A percentile compares a stretch with the other conserved stretches of the same genome.
These are phyloP conservation scores for Aciculosporium take DNA, from an alignment of 2,329 filamentous ascomycete species.

Conservation along the genomic window DNA sequence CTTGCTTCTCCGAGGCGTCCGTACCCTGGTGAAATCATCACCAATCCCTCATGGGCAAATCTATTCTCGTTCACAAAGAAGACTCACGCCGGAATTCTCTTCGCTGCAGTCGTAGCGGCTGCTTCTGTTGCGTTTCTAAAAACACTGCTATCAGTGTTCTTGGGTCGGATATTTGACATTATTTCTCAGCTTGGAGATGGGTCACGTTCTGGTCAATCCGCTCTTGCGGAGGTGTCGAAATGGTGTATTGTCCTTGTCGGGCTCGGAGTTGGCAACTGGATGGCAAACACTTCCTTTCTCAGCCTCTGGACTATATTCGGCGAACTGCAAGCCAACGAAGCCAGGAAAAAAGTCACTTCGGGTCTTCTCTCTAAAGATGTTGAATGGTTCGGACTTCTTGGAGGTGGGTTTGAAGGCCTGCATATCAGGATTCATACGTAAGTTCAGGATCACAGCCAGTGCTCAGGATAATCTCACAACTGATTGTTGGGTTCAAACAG, in stretches of 20 bases:
- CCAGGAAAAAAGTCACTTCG: slow-evolving; percentile 50
- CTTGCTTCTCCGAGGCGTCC: background rate
- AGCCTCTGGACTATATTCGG: slow-evolving; percentile 63
- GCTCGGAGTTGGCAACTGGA: slow-evolving; percentile 51
- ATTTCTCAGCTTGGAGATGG: slow-evolving; percentile 53
- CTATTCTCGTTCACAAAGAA: slow-evolving; percentile 63
- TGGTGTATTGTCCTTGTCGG: slow-evolving; percentile 49
- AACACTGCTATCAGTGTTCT: slow-evolving; percentile 52
- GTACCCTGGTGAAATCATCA: too few relatives aligned
- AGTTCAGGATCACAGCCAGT: slow-evolving; percentile 15
- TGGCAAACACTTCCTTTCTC: slow-evolving; percentile 53
- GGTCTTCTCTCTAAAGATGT: slow-evolving; percentile 59
- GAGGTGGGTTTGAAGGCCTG: slow-evolving; percentile 58
- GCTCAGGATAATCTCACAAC: background rate
- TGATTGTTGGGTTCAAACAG: slow-evolving; percentile 28
- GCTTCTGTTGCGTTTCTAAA: slow-evolving; percentile 46
- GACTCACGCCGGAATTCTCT: slow-evolving; percentile 40
- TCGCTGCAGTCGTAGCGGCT: slow-evolving; percentile 40
- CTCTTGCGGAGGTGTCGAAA: slow-evolving; percentile 40
- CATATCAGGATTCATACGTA: slow-evolving; percentile 62
- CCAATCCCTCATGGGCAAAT: slow-evolving; percentile 19
- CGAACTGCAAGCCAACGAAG: slow-evolving; percentile 59
- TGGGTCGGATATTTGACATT: slow-evolving; percentile 60
- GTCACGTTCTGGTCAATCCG: slow-evolving; percentile 28
- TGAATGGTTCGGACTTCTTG: slow-evolving; percentile 65